Conservation (phyloP, 1,139 yeast genomes). For the Yamadazyma jaroonii region DNA sequence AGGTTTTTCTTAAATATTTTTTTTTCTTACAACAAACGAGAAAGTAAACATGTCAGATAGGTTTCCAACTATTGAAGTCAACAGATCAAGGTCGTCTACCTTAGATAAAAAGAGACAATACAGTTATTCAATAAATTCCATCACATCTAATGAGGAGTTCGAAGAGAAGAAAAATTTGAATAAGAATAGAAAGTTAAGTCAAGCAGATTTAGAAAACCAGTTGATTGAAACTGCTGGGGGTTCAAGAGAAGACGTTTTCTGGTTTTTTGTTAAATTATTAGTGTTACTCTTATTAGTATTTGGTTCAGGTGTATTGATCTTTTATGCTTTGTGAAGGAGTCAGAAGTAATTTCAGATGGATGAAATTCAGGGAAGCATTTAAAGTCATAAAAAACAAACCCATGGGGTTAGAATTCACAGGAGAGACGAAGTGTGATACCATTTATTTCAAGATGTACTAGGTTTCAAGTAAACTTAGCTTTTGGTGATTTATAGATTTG, state of each 20-base stretch:
- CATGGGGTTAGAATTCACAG: no score
- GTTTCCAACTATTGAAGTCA: conserved; percentile 7
- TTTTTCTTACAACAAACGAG: neutral
- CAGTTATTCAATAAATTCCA: conserved; percentile 17
- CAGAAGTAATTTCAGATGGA: no score
- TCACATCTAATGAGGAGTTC: conserved; percentile 9
- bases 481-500: no score
- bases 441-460: no score
- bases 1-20: neutral
- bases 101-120: conserved; percentile 15
- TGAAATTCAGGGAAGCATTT: no score
- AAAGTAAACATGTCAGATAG: conserved; percentile 1
- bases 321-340: conserved; percentile 27
- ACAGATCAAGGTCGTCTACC: conserved; percentile 14
- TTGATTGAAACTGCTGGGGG: conserved; percentile 41
- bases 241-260: conserved; percentile 30
- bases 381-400: no score
- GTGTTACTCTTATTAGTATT: conserved; percentile 29
- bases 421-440: no score
- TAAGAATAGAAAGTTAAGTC: conserved; percentile 20
- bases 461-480: no score
- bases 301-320: conserved; percentile 37
- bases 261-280: conserved; percentile 30
- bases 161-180: conserved; percentile 9
- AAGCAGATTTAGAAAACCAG: conserved; percentile 38